Percentiles rank a stretch among this genome's conserved stretches.
phyloP scores from a whole-genome alignment of 2,329 filamentous ascomycete genomes.

The Mycosphaerelloides madeirae region DNA sequence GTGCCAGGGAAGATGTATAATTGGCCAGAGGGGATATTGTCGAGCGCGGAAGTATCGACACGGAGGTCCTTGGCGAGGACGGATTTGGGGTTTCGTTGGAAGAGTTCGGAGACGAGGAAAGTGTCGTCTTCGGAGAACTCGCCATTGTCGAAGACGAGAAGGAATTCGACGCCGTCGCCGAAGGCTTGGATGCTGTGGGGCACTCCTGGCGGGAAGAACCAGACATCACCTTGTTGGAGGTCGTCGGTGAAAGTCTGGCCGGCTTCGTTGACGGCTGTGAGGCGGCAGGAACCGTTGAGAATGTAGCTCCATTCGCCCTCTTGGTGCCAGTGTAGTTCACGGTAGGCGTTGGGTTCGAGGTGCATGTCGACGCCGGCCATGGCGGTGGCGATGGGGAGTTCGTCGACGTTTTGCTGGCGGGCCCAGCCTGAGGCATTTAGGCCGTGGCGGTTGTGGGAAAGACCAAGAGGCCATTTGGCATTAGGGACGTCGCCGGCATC shows the following conservation, averaged over 20 bases:
- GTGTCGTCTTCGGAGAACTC: constrained; percentile 57
- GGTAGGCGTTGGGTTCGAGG: constrained; percentile 29
- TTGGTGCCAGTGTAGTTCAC: constrained; percentile 34
- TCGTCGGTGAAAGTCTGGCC: constrained; percentile 32
- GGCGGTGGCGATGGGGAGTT: constrained; percentile 37
- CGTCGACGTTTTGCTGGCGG: constrained; percentile 37
- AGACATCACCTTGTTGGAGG: constrained; percentile 45
- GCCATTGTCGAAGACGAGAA: constrained; percentile 58
- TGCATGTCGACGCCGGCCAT: constrained; percentile 44
- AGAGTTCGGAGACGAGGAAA: constrained; percentile 48
- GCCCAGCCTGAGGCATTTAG: constrained; percentile 39
- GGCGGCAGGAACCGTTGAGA: constrained; percentile 28
- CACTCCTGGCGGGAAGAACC: constrained; percentile 51
- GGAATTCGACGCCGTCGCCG: constrained; percentile 53
- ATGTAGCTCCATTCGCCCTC: constrained; percentile 32
- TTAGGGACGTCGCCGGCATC: constrained; percentile 38
- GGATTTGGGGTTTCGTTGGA: constrained; percentile 30
- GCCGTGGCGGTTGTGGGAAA: constrained; percentile 40
- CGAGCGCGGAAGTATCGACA: constrained; percentile 34
- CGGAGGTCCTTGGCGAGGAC: constrained; percentile 43
- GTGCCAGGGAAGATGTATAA: constrained; percentile 43
- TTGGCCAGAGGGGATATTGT: constrained; percentile 36
- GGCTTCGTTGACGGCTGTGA: constrained; percentile 30
- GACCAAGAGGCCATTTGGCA: constrained; percentile 41
- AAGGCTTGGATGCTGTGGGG: constrained; percentile 37